These are phyloP conservation scores for Soucietia sequanensis DNA, from an alignment of 805 yeast species.

Conservation along the genomic window DNA sequence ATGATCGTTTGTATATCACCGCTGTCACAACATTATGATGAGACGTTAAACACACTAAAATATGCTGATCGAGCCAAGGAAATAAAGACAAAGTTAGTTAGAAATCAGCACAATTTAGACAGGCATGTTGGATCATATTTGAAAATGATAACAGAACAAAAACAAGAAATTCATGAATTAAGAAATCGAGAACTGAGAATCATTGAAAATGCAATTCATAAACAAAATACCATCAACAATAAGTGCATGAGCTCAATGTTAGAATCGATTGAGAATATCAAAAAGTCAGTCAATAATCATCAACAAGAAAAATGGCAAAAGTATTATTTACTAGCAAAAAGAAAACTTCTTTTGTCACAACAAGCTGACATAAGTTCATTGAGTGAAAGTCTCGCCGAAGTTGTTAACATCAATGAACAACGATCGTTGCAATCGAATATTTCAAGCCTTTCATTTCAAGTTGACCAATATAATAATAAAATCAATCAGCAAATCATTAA, in stretches of 20 bases:
- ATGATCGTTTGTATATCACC: slow-evolving; percentile 97
- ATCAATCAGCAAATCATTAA: slow-evolving; percentile 46
- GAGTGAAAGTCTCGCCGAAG: slow-evolving; percentile 10
- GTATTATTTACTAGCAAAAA: slow-evolving; percentile 44
- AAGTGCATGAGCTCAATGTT: slow-evolving; percentile 39
- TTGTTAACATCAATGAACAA: no score
- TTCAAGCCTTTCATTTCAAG: neutral
- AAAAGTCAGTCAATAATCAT: slow-evolving; percentile 40
- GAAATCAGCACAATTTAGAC: slow-evolving; percentile 74
- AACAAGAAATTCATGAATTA: slow-evolving; percentile 68
- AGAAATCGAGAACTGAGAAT: slow-evolving; percentile 50
- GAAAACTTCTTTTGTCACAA: slow-evolving; percentile 45
- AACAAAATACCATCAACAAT: slow-evolving; percentile 32
- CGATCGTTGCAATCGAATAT: no score
- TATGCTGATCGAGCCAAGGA: slow-evolving; percentile 92
- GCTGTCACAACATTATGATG: slow-evolving; percentile 84
- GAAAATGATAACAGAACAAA: slow-evolving; percentile 81
- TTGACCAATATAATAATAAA: slow-evolving; percentile 33
- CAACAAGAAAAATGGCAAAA: slow-evolving; percentile 45
- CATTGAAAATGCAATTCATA: slow-evolving; percentile 37
- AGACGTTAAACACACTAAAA: slow-evolving; percentile 84
- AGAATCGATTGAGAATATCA: slow-evolving; percentile 42
- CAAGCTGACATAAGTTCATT: slow-evolving; percentile 30
- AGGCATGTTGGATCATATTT: slow-evolving; percentile 83
- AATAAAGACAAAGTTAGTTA: slow-evolving; percentile 73